Evolutionary conservation across 2,329 filamentous ascomycete species (phyloP).

Genomic region (Gliomastix tumulicola): DNA sequence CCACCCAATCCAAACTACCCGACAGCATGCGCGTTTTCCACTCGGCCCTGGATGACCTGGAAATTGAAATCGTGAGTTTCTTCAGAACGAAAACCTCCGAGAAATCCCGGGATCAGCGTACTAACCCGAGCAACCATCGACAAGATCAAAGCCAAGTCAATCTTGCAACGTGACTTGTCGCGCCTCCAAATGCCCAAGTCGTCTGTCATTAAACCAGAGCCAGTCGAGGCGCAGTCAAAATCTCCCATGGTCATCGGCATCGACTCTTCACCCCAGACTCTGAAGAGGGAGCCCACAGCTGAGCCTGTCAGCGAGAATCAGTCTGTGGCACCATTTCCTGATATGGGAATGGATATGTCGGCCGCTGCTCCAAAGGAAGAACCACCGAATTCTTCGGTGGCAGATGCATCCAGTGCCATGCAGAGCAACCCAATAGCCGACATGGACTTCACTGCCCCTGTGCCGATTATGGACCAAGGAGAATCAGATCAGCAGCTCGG

Average conservation of each 20-base stretch:
- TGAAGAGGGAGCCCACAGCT: conserved; percentile 14
- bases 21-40: conserved; percentile 44
- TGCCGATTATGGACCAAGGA: conserved; percentile 8
- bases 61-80: conserved; percentile 47
- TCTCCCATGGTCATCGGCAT: conserved; percentile 27
- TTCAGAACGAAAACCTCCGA: too few species aligned
- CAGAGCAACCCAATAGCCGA: too few species aligned
- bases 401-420: too few species aligned
- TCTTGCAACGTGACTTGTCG: conserved; percentile 44
- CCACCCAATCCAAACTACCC: conserved; percentile 32
- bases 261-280: conserved; percentile 21
- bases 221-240: conserved; percentile 25
- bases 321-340: conserved; percentile 46
- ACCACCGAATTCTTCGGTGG: too few species aligned
- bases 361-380: too few species aligned
- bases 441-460: too few species aligned
- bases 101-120: too few species aligned
- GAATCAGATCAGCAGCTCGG: conserved; percentile 1
- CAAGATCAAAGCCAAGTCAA: conserved; percentile 43
- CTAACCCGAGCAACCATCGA: too few species aligned
- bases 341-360: conserved; percentile 43
- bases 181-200: conserved; percentile 1
- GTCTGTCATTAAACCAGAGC: conserved; percentile 9
- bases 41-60: conserved; percentile 46
- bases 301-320: conserved; percentile 13